Evolutionary conservation across 140 eudicot species (phyloP).

Genomic region (Bidens hawaiensis): DNA sequence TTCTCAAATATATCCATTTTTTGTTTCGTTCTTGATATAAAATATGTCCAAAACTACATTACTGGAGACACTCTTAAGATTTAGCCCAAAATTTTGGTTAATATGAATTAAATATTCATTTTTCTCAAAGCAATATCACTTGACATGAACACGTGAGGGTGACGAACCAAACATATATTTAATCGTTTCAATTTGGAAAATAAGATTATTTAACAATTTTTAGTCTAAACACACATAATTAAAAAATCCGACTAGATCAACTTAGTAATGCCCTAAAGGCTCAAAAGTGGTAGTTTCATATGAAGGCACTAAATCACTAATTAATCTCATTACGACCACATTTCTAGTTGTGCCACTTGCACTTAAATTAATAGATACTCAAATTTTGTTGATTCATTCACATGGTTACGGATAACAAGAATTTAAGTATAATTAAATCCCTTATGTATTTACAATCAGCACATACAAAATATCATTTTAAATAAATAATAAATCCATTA

Average conservation of each 20-base stretch:
- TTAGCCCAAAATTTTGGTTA: no score
- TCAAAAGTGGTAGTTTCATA: neutral
- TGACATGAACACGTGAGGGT: no score
- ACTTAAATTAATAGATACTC: neutral
- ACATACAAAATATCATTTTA: neutral
- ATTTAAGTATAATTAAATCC: no score
- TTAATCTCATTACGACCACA: neutral
- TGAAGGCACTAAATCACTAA: conserved; percentile 10
- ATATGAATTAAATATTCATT: no score
- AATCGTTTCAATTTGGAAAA: neutral
- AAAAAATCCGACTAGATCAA: neutral
- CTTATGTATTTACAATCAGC: no score
- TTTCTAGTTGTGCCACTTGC: neutral
- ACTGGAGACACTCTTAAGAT: no score
- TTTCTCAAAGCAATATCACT: no score
- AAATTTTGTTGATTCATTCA: neutral
- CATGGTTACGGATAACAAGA: conserved; percentile 13
- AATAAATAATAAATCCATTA: neutral
- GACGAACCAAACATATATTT: no score
- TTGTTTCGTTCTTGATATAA: no score
- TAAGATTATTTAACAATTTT: neutral
- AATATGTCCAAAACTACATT: no score
- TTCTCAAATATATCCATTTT: no score
- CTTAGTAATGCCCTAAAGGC: neutral
- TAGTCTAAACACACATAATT: neutral